phyloP scores from a whole-genome alignment of 2,329 filamentous ascomycete species.

The Cladobotryum mycophilum region DNA sequence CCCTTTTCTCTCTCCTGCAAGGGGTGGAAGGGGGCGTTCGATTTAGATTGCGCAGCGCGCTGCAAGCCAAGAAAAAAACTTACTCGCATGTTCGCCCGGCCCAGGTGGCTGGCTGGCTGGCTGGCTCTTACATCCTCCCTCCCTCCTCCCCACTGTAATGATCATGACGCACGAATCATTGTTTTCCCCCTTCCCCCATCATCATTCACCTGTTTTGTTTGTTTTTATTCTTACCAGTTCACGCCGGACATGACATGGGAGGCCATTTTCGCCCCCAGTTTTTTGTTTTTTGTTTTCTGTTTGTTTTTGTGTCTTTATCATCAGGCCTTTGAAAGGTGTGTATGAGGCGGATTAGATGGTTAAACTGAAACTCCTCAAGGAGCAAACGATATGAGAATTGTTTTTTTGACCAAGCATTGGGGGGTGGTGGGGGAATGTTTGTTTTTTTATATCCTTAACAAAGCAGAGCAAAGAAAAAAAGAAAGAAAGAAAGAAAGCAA shows the following conservation, averaged over 20 bases:
- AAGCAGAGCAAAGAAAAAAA: not conserved
- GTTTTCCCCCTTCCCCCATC: not conserved
- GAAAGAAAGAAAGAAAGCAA: not conserved
- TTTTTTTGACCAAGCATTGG: not conserved
- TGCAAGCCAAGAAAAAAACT: too few relatives aligned
- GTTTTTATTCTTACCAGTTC: slow-evolving; percentile 1
- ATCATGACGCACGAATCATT: slow-evolving; percentile 6
- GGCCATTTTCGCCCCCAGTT: too few relatives aligned
- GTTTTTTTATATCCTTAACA: too few relatives aligned
- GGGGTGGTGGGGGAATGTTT: too few relatives aligned
- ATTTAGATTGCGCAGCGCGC: too few relatives aligned
- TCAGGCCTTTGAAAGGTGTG: slow-evolving; percentile 2
- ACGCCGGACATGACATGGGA: too few relatives aligned
- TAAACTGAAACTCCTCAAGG: slow-evolving; percentile 13
- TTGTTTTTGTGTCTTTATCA: not conserved
- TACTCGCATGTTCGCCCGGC: too few relatives aligned
- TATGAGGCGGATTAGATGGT: slow-evolving; percentile 15
- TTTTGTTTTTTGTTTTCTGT: too few relatives aligned
- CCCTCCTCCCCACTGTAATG: not conserved
- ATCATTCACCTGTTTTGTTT: not conserved
- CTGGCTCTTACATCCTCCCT: not conserved
- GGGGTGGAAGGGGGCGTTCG: too few relatives aligned
- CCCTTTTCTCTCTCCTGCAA: too few relatives aligned
- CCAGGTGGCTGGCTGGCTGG: not conserved
- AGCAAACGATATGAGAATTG: slow-evolving; percentile 1